Base-by-base conservation (phyloP, 805 yeast species). In the Millerozyma miso region DNA sequence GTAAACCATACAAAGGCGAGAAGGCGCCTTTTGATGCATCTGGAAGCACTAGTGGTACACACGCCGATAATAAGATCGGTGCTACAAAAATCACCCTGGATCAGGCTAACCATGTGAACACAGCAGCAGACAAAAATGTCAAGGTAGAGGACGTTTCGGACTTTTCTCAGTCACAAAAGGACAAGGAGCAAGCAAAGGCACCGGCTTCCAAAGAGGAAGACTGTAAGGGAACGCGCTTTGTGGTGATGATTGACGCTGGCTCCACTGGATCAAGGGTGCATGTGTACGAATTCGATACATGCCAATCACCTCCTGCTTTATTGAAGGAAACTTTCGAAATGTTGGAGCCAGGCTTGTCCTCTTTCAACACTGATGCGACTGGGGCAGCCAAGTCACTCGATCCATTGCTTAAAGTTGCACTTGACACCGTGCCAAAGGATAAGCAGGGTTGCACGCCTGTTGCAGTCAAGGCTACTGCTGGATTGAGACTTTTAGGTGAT, bases 381-480 rank as follows among this genome's bases (percentile, higher is more conserved):
- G 93, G 86, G 31, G 99, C 98, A 14, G 99, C 99, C 16, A 67
- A 71, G n/a, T 87, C 96, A 1, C 75, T 93, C 51, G 96, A 93
- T 56, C 84, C 88, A 37, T 75, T 93, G 54, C 71, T 93, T 53
- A 73, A 86, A 26, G 53, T 78, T 10, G 99, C 99, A 0, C 56
- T 90, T 53, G 72, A 80, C 31, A 65, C 80, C 13, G 87, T 93
- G 41, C 99, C 99, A 29, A 73, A 75, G 47, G 75, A 75, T 35
- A 70, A 76, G 56, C 88, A 81, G 55, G 64, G 72, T 0, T 93
- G 98, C 68, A 82, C 98, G 2, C 99, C 98, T 4, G 78, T 93
- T 37, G 95, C 97, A 1, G 96, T 93, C 36, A 91, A 90, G 70
- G 99, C 99, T 41, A 93, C 99, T 38, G 99, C 99, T 20, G 99